Base-by-base conservation (phyloP, 129 eudicot species). In the Flaveria sonorensis region DNA sequence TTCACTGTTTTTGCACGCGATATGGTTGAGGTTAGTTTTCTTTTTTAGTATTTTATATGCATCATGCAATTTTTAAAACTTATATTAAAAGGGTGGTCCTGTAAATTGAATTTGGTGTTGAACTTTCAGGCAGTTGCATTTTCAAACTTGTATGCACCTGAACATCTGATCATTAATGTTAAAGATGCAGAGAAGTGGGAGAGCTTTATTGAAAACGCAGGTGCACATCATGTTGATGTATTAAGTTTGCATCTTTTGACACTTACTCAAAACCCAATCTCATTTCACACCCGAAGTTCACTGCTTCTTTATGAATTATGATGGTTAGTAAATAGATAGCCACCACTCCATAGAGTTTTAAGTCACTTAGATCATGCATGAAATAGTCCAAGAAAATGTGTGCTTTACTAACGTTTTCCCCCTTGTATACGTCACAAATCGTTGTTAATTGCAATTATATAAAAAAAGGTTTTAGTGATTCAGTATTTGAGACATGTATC, bases 121-220 rank as follows among this genome's bases (percentile, higher is more conserved):
- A 20, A 64, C 56, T 83, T 70, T 43, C 92, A 95, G 99, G 99
- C 99, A 4, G 77, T 92, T 72, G 39, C 84, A 47, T 95, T 95
- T 78, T 95, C 99, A 14, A 95, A 95, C 83, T 73, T 89, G 65
- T 95, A 95, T 79, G 99, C 99, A 68, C 99, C 99, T 7, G 99
- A 95, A 84, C 99, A 95, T 89, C 85, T 95, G 63, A 95, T 95
- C 63, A 89, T 95, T 45, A 95, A 95, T 63, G 99, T 92, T 66
- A 66, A 86, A 82, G 99, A 95, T 71, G 99, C 99, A 13, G 99
- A 95, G 85, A 95, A 92, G 83, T 95, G 99, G 99, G 99, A 95
- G 62, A 83, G 87, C 78, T 95, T 86, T 65, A 77, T 95, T 53
- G 94, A 95, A 85, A 95, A 95, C 86, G 99, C 99, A 83, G 99